Evolutionary conservation across 208 protist species (phyloP).

Genomic region (Crithidia acanthocephali): DNA sequence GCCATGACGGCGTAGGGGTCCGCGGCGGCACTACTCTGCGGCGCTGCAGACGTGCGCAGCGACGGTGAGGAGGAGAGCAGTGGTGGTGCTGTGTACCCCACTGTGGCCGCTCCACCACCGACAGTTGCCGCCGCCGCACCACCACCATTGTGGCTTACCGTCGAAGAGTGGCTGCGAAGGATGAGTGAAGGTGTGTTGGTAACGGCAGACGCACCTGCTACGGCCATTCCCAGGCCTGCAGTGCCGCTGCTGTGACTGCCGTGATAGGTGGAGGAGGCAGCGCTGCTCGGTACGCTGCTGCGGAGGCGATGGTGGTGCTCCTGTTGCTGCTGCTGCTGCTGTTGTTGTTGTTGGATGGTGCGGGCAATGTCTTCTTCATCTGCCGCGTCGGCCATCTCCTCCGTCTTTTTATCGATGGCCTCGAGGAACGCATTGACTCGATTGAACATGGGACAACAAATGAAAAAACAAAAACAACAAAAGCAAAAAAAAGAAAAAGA

Average conservation of each 20-base stretch:
- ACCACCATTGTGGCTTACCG: background rate
- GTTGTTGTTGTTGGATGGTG: conserved; percentile 3
- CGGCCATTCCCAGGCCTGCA: background rate
- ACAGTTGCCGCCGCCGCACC: too few relatives aligned
- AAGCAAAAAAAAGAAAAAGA: too few relatives aligned
- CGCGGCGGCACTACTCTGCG: background rate
- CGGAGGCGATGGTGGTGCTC: background rate
- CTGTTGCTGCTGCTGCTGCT: conserved; percentile 1
- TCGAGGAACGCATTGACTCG: conserved; percentile 38
- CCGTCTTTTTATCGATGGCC: conserved; percentile 50
- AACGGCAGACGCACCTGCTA: background rate
- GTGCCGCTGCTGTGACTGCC: background rate
- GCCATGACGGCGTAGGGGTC: background rate
- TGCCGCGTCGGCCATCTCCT: conserved; percentile 29
- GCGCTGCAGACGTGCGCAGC: background rate
- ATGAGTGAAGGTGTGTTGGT: background rate
- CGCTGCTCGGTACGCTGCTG: background rate
- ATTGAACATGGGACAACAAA: conserved; percentile 17
- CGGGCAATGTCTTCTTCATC: conserved; percentile 25
- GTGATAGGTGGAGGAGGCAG: conserved; percentile 3
- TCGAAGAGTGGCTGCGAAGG: background rate
- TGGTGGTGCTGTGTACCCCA: background rate
- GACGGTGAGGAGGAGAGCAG: background rate
- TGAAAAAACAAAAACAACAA: background rate
- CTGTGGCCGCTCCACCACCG: background rate